Evolutionary conservation across 2,329 filamentous ascomycete species (phyloP), one percentile per base, ranked within the genome.

Genomic region (Talaromyces pinophilus): DNA sequence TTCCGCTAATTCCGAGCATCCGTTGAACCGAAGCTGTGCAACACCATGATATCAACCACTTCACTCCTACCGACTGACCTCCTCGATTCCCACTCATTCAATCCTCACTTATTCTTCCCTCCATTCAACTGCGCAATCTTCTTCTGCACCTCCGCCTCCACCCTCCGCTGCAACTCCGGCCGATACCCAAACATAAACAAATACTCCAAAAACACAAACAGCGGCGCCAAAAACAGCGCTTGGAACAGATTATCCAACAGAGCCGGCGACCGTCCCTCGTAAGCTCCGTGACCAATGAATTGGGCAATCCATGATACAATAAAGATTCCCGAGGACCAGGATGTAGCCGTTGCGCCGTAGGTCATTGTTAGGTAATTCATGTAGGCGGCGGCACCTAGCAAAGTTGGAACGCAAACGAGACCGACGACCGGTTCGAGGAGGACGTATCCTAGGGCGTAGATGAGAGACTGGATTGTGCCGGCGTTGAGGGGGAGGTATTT

Each of bases 161-260:
- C 87, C 61, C 94, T 88, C 68, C 86, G 85, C 81, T 94, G 92
- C 71, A 99, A 83, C 78, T 96, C 93, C 1, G 90, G 91, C 67
- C 95, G 87, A 80, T 98, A 99, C 59, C 95, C 95, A 61, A 96
- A 86, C 73, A 85, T 88, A 83, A 99, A 99, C 30, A 99, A 84
- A 28, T 96, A 81, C 82, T 98, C 93, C 72, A 99, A 90, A 92
- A 95, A 99, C 67, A 98, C 94, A 73, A 98, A 99, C 74, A 99
- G 90, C 8, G 95, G 95, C 0, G 95, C 95, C 28, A 98, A 84
- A 74, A 98, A 94, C 70, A 98, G 79, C 33, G 95, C 93, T 80
- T 98, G 95, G 59, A 96, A 84, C 50, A 98, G 81, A 74, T 97
- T 98, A 80, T 98, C 93, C 59, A 98, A 82, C 69, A 98, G 81